Base-by-base conservation (phyloP, 371 early-diverging fungal species). In the Apophysomyces trapeziformis region DNA sequence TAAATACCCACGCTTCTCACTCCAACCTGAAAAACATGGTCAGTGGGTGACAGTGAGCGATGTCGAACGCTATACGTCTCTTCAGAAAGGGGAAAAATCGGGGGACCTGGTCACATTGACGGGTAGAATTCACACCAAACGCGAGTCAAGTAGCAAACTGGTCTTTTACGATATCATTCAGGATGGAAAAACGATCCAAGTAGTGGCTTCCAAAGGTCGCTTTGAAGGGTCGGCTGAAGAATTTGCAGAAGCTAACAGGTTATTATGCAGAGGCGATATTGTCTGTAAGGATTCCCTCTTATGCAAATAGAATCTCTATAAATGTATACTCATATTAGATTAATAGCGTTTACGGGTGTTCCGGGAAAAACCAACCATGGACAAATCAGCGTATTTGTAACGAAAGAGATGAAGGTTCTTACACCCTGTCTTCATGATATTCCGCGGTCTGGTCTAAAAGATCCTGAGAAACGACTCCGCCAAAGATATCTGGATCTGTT, bases 401-500 rank as follows among this genome's bases (percentile, higher is more conserved):
- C 74, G 2, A 70, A 77, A 0, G 70, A 71, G 2, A 68, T 93
- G 35, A 68, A 75, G n/a, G 76, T 98, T 5, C 85, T 99, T 12
- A 71, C 97, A 3, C 98, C 99, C 11, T 99, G 99, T 66, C 69
- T 96, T 16, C 92, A 90, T 64, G 79, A 87, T 7, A 86, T 98
- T 35, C 99, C 99, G 18, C 85, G 83, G 11, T 72, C 80, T 44
- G 90, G 89, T 1, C 66, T 93, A 8, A 83, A 75, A 39, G 90
- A 94, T 68, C 87, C 91, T 16, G 95, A 97, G 59, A 86, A 89
- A 60, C 86, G 95, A 43, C 94, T 93, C 68, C 86, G 99, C 58
- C 87, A 89, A 66, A 83, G 98, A 64, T 89, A 96, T 71, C 68
- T 98, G 44, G 98, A 98, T 84, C 83, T 99, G 62, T 69, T 99